Base-by-base conservation (phyloP, 805 yeast genomes). In the Zygosaccharomyces lentus region DNA sequence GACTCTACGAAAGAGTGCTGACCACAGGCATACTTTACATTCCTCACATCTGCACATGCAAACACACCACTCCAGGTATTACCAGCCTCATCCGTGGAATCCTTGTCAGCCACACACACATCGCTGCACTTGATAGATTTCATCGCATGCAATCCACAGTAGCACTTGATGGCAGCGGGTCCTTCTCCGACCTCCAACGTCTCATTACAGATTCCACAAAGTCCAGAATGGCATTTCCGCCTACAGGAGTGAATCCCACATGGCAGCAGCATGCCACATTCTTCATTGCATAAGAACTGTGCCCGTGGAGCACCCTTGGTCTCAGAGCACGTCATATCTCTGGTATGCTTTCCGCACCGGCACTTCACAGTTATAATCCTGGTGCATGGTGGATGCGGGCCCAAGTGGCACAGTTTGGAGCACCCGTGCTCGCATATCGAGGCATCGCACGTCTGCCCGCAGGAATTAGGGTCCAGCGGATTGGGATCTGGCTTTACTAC, bases 371-470 rank as follows among this genome's bases (percentile, higher is more conserved):
- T 65, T 0, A 95, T 88, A 61, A 84, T 66, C 1, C 95, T 88
- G 10, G 84, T 81, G 68, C 97, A 89, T 32, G 71, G 70, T 0
- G 87, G 80, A 64, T 90, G 96, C 1, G 89, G 84, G 0, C 96
- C 97, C 2, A 96, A 91, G 62, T 89, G 97, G 61, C 97, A 89
- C 12, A 75, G 73, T 3, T 80, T 67, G 1, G 85, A 66, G 59
- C 97, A 89, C 2, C 80, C 77, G 61, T 89, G 97, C 1, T 81
- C 74, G 61, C 96, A 85, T 1, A 66, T 62, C 41, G 82, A 70
- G 26, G 77, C 74, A 31, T 71, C 68, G 68, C 97, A 89, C 0
- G 87, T 74, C 59, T 85, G 89, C 2, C 96, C 96, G 72, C 97
- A 90, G 40, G 93, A 82, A 54, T 89, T 93, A 0, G 96, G 96